These are phyloP conservation scores for Sarocladium oryzae DNA, from an alignment of 2,329 filamentous ascomycete genomes.

Conservation along the genomic window DNA sequence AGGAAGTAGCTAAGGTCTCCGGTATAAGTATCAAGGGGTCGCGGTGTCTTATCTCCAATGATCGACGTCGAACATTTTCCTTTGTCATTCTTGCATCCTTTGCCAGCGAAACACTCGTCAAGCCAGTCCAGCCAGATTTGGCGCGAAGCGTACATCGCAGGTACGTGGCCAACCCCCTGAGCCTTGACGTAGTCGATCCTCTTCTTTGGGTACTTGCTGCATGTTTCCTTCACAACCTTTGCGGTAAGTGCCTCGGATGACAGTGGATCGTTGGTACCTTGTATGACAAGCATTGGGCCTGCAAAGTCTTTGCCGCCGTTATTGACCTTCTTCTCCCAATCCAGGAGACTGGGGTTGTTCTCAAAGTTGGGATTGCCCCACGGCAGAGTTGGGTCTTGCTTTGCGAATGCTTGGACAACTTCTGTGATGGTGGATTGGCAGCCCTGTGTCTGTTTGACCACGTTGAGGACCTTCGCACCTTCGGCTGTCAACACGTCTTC, in stretches of 20 bases:
- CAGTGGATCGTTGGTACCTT: slow-evolving; percentile 22
- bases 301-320: slow-evolving; percentile 25
- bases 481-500: slow-evolving; percentile 13
- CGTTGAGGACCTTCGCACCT: slow-evolving; percentile 9
- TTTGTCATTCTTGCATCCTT: slow-evolving; percentile 1
- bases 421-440: slow-evolving; percentile 8
- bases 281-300: slow-evolving; percentile 30
- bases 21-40: not conserved
- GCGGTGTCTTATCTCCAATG: slow-evolving; percentile 3
- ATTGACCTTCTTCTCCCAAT: slow-evolving; percentile 19
- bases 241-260: slow-evolving; percentile 13
- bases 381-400: slow-evolving; percentile 11
- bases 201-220: slow-evolving; percentile 13
- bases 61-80: slow-evolving; percentile 2
- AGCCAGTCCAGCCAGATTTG: slow-evolving; percentile 20
- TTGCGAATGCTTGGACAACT: slow-evolving; percentile 4
- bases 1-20: slow-evolving; percentile 6
- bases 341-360: slow-evolving; percentile 7
- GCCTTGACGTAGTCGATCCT: slow-evolving; percentile 16
- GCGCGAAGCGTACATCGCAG: slow-evolving; percentile 16
- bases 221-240: slow-evolving; percentile 16
- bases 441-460: slow-evolving; percentile 14
- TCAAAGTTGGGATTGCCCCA: slow-evolving; percentile 7
- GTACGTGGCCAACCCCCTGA: slow-evolving; percentile 13
- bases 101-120: slow-evolving; percentile 14